Percentiles rank a stretch among this genome's conserved stretches.
phyloP scores from a whole-genome alignment of 768 basidiomycete species.

The Boletus subparvulus region DNA sequence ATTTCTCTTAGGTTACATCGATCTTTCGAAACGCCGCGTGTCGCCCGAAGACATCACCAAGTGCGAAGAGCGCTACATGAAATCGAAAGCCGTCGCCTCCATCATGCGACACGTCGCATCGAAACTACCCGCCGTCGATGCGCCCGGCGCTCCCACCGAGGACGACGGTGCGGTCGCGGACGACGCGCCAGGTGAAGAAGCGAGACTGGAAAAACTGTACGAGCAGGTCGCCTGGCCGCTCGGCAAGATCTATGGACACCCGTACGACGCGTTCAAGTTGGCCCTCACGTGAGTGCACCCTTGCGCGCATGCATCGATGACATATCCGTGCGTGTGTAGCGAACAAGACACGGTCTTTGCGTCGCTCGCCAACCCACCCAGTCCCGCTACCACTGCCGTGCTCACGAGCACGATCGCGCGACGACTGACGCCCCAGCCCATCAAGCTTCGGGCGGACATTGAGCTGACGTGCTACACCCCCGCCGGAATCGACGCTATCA shows the following conservation, averaged over 20 bases:
- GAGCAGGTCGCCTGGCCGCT: conserved; percentile 93
- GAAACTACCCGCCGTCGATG: conserved; percentile 55
- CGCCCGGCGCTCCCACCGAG: conserved; percentile 26
- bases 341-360: conserved; percentile 82
- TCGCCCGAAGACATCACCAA: conserved; percentile 98
- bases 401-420: conserved; percentile 86
- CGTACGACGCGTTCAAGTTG: conserved; percentile 97
- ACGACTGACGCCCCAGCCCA: conserved; percentile 94
- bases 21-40: conserved; percentile 96
- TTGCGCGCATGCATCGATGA: too few species aligned
- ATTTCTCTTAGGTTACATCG: conserved; percentile 99
- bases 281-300: conserved; percentile 73
- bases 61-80: conserved; percentile 98
- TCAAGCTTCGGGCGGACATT: conserved; percentile 97
- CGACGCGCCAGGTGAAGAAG: conserved; percentile 57
- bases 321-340: conserved; percentile 30
- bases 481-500: conserved; percentile 95
- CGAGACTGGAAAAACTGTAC: conserved; percentile 81
- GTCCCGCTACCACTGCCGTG: conserved; percentile 55
- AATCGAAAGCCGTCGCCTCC: conserved; percentile 93
- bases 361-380: conserved; percentile 57
- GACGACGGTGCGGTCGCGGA: conserved; percentile 28
- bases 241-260: conserved; percentile 87
- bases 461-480: conserved; percentile 96
- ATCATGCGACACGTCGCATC: conserved; percentile 91